A percentile compares a stretch with the other conserved stretches of the same genome.
phyloP scores from a whole-genome alignment of 768 basidiomycete genomes.

The Mrakia gelida region DNA sequence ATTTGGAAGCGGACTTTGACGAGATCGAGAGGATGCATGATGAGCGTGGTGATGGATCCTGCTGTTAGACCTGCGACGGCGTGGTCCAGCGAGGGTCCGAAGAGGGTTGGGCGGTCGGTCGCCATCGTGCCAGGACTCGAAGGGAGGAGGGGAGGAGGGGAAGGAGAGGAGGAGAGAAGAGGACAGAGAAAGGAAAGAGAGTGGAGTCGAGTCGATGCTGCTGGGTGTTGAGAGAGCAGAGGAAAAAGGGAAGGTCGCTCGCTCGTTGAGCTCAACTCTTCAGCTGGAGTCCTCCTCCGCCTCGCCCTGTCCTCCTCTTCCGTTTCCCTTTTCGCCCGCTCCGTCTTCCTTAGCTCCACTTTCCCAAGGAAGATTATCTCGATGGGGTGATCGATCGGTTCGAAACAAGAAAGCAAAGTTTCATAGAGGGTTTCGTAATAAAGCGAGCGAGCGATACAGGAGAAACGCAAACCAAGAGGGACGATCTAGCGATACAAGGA shows the following conservation, averaged over 20 bases:
- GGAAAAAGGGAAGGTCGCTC: not conserved
- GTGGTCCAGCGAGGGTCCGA: slow-evolving; percentile 58
- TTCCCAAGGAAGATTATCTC: not conserved
- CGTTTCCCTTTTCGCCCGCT: not conserved
- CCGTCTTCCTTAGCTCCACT: not conserved
- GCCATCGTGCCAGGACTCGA: slow-evolving; percentile 8
- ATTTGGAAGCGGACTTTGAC: slow-evolving; percentile 93
- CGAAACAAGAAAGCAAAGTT: not conserved
- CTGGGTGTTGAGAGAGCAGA: not conserved
- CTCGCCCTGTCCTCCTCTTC: too few relatives aligned
- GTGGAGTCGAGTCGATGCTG: not conserved
- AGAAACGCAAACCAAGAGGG: not conserved
- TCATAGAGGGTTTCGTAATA: not conserved
- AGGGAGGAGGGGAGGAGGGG: not conserved
- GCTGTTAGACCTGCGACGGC: slow-evolving; percentile 89
- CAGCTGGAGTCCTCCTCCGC: too few relatives aligned
- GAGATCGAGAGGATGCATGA: slow-evolving; percentile 96
- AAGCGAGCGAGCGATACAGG: not conserved
- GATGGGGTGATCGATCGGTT: not conserved
- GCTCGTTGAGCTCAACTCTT: not conserved
- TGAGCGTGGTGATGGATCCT: slow-evolving; percentile 83
- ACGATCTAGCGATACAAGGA: not conserved
- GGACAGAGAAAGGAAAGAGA: not conserved
- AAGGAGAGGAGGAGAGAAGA: not conserved
- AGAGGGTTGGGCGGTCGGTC: slow-evolving; percentile 18